Percentiles rank a stretch among this genome's conserved stretches.
phyloP scores from a whole-genome alignment of 1,284 basidiomycete species.

The Trichosporon sp. region DNA sequence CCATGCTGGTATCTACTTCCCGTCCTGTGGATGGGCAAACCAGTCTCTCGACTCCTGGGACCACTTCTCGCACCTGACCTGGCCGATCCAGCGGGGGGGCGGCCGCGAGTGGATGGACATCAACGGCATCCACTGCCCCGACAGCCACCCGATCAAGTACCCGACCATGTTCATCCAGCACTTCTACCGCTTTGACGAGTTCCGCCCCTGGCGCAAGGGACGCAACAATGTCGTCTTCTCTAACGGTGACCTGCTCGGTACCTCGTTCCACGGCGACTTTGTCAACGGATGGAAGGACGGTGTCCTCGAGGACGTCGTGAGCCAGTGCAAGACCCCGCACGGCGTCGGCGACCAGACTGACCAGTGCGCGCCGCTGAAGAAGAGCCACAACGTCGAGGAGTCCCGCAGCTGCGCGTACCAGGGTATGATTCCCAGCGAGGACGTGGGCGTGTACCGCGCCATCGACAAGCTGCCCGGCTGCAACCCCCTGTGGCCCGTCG shows the following conservation, averaged over 20 bases:
- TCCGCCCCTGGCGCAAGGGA: conserved; percentile 12
- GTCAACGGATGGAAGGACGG: conserved; percentile 54
- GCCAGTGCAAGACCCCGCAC: conserved; percentile 37
- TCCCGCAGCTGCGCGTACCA: conserved; percentile 22
- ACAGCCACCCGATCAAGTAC: conserved; percentile 46
- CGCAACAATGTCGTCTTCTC: conserved; percentile 31
- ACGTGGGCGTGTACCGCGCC: conserved; percentile 23
- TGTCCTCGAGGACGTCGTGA: conserved; percentile 51
- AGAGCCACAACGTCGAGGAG: neutral
- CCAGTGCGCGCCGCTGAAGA: conserved; percentile 14
- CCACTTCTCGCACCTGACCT: conserved; percentile 52
- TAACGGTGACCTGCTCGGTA: conserved; percentile 56
- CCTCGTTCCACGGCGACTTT: conserved; percentile 57
- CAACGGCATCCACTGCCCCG: conserved; percentile 41
- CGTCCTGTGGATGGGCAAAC: conserved; percentile 46
- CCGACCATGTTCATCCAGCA: conserved; percentile 49
- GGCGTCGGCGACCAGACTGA: conserved; percentile 24
- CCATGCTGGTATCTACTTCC: conserved; percentile 42
- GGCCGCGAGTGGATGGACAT: conserved; percentile 29
- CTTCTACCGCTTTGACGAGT: conserved; percentile 23
- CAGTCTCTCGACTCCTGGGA: conserved; percentile 39
- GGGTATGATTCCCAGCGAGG: conserved; percentile 30
- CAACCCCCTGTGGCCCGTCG: conserved; percentile 25
- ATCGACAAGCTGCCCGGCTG: conserved; percentile 29
- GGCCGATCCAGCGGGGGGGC: conserved; percentile 36